These are phyloP conservation scores for Aspergillus caelatus DNA, from an alignment of 2,329 filamentous ascomycete species.

Conservation along the genomic window DNA sequence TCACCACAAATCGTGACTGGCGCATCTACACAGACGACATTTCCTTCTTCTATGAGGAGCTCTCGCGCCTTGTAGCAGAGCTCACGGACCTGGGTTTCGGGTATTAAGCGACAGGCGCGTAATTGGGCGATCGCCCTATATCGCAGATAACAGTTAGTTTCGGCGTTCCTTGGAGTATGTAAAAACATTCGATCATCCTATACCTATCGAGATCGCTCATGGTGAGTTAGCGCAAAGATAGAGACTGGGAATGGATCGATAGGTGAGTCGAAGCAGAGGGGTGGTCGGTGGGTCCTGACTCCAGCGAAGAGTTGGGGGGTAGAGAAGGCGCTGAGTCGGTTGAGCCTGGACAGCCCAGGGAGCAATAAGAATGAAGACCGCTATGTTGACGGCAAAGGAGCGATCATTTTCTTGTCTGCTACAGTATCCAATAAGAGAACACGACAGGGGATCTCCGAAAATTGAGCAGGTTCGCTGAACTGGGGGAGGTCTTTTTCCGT, in stretches of 20 bases:
- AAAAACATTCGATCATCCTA: not conserved
- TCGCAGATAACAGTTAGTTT: constrained; percentile 14
- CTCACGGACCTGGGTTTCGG: constrained; percentile 92
- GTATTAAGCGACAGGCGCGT: constrained; percentile 93
- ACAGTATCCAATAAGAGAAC: constrained; percentile 1
- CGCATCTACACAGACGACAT: constrained; percentile 92
- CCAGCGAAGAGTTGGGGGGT: constrained; percentile 16
- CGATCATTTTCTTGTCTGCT: constrained; percentile 24
- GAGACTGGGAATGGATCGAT: constrained; percentile 4
- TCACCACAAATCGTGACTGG: constrained; percentile 97
- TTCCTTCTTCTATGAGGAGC: constrained; percentile 94
- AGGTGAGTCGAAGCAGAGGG: constrained; percentile 10
- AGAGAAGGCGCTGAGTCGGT: constrained; percentile 7
- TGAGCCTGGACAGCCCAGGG: constrained; percentile 14
- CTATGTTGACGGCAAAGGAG: constrained; percentile 22
- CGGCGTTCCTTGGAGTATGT: not conserved
- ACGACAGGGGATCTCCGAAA: constrained; percentile 3
- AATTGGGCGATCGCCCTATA: constrained; percentile 89
- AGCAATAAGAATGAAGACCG: constrained; percentile 16
- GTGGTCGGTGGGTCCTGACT: constrained; percentile 21
- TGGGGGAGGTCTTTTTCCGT: constrained; percentile 5
- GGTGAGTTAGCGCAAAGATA: constrained; percentile 29
- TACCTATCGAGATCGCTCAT: constrained; percentile 97
- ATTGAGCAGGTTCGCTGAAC: constrained; percentile 3
- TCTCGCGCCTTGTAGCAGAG: constrained; percentile 97